Percentiles rank a stretch among this genome's conserved stretches.
phyloP scores from a whole-genome alignment of 1,284 basidiomycete species.

The Agaricales sp. region DNA sequence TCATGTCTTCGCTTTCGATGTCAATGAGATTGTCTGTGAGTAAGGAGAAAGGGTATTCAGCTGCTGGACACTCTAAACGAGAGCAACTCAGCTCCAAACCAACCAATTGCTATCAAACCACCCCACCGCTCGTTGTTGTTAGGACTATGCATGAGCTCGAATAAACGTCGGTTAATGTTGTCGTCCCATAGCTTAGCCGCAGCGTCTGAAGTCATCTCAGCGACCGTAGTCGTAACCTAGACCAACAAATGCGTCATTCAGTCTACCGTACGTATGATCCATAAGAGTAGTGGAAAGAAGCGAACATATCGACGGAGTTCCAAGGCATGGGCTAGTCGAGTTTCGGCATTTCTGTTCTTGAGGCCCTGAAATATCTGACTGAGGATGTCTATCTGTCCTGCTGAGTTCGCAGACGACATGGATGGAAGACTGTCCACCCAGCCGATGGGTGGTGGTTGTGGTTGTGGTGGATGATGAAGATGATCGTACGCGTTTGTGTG shows the following conservation, averaged over 20 bases:
- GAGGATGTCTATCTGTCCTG: conserved; percentile 48
- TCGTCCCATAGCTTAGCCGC: conserved; percentile 76
- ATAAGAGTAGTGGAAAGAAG: conserved; percentile 11
- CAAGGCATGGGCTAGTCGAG: conserved; percentile 49
- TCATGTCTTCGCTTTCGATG: conserved; percentile 64
- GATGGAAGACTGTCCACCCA: background rate
- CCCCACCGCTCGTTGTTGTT: conserved; percentile 70
- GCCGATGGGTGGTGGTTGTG: background rate
- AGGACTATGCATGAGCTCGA: conserved; percentile 77
- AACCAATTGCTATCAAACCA: conserved; percentile 78
- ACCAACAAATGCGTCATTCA: conserved; percentile 19
- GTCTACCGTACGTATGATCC: conserved; percentile 4
- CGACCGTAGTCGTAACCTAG: conserved; percentile 60
- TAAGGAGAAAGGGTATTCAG: conserved; percentile 35
- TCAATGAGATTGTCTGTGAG: conserved; percentile 57
- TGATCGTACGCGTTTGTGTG: too few relatives aligned
- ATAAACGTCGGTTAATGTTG: conserved; percentile 67
- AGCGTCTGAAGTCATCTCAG: conserved; percentile 70
- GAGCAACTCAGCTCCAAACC: conserved; percentile 49
- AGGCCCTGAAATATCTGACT: conserved; percentile 57
- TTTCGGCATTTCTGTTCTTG: conserved; percentile 50
- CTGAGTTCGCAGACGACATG: conserved; percentile 49
- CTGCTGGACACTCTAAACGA: background rate
- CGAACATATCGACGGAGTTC: conserved; percentile 65
- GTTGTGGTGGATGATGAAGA: too few relatives aligned